phyloP scores from a whole-genome alignment of 306 rosid species.

The Sindora glabra region DNA sequence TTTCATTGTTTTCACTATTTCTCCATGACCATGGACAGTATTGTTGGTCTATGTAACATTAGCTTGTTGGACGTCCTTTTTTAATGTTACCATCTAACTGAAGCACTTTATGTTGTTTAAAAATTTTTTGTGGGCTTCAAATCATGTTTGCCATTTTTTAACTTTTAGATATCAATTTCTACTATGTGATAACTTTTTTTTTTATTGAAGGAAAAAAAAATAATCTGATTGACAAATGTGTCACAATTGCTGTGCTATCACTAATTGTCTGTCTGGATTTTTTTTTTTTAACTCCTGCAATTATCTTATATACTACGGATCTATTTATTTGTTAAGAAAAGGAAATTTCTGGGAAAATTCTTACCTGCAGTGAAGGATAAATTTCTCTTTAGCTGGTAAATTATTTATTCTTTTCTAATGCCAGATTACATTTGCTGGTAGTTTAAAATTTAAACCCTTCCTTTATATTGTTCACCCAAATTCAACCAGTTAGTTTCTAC shows the following conservation, averaged over 20 bases:
- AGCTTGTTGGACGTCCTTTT: background rate
- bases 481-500: background rate
- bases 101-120: background rate
- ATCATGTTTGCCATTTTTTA: slow-evolving; percentile 1
- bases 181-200: background rate
- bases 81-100: background rate
- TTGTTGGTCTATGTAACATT: background rate
- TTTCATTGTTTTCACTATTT: too few relatives aligned
- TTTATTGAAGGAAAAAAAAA: too few relatives aligned
- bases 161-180: slow-evolving; percentile 1
- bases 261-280: background rate
- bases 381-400: background rate
- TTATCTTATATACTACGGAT: background rate
- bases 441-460: too few relatives aligned
- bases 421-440: background rate
- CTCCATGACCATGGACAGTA: background rate
- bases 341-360: slow-evolving; percentile 6
- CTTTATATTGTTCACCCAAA: background rate
- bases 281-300: background rate
- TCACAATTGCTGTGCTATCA: background rate
- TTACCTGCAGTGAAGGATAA: slow-evolving; percentile 3
- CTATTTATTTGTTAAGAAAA: background rate
- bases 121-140: slow-evolving; percentile 3
- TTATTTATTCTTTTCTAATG: background rate
- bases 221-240: slow-evolving; percentile 3